phyloP scores from a whole-genome alignment of 106 monocot species.

The Dioscorea alata region DNA sequence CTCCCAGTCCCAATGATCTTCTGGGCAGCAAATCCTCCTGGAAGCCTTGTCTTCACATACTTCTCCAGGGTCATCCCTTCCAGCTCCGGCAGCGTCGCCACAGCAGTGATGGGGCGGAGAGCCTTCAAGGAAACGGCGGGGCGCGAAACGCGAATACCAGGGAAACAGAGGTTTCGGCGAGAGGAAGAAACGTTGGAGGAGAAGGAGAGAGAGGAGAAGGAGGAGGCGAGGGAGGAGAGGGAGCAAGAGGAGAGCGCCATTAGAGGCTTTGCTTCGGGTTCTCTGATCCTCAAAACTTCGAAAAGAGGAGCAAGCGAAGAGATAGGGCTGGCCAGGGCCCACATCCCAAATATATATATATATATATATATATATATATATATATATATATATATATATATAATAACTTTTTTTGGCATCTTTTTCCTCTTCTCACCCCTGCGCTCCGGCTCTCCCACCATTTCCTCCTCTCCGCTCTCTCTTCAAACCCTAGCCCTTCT shows the following conservation, averaged over 20 bases:
- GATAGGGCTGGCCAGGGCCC: too few species aligned
- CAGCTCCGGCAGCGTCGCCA: conserved; percentile 3
- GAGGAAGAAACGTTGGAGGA: conserved; percentile 39
- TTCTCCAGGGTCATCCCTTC: conserved; percentile 60
- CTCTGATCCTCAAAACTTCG: too few species aligned
- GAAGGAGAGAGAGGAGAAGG: conserved; percentile 55
- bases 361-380: too few species aligned
- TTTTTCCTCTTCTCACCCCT: neutral
- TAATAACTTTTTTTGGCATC: too few species aligned
- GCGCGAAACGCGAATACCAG: conserved; percentile 1
- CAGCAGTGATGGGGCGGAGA: conserved; percentile 12
- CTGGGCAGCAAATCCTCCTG: conserved; percentile 93
- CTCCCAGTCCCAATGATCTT: conserved; percentile 72
- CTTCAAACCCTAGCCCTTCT: neutral
- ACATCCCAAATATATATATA: too few species aligned
- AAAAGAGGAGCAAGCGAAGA: too few species aligned
- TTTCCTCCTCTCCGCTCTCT: neutral
- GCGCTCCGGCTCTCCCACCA: neutral
- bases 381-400: too few species aligned
- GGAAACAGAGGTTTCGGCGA: conserved; percentile 7
- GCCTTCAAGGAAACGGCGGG: conserved; percentile 7
- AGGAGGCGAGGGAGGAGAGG: neutral
- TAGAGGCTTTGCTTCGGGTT: too few species aligned
- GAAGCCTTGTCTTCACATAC: conserved; percentile 89
- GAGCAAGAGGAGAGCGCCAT: too few species aligned